A percentile compares a stretch with the other conserved stretches of the same genome.
Evolutionary conservation across 495 filamentous ascomycete genomes (phyloP).

Genomic region (Penicillium simplicissimum): DNA sequence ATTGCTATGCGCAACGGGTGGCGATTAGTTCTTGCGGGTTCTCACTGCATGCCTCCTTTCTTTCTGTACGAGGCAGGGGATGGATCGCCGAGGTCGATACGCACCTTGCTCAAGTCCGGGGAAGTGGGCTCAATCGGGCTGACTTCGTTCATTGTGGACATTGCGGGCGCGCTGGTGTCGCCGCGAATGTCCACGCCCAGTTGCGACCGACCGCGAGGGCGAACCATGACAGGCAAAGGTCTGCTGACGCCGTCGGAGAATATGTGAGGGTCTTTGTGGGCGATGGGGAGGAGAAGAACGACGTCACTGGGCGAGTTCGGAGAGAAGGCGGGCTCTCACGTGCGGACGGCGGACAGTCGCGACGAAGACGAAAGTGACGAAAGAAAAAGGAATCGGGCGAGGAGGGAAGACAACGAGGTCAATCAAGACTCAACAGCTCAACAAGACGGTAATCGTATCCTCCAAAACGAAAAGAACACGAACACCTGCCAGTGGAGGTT

Average conservation of each 20-base stretch:
- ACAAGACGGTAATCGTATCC: neutral
- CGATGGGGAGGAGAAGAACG: neutral
- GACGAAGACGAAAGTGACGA: neutral
- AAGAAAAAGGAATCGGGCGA: neutral
- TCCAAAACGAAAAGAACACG: neutral
- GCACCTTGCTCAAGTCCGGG: conserved; percentile 44
- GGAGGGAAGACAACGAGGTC: neutral
- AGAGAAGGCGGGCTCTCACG: conserved; percentile 9
- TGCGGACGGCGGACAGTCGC: neutral
- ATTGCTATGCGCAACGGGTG: conserved; percentile 21
- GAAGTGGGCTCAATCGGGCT: conserved; percentile 46
- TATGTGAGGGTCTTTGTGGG: neutral
- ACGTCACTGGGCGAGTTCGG: conserved; percentile 10
- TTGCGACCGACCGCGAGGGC: conserved; percentile 49
- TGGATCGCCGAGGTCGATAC: conserved; percentile 6
- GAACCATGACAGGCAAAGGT: conserved; percentile 37
- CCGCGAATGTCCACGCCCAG: conserved; percentile 54
- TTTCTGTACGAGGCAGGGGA: neutral
- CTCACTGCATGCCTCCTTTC: neutral
- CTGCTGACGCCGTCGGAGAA: neutral
- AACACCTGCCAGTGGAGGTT: neutral
- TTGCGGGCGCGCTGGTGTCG: conserved; percentile 53
- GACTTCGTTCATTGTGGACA: conserved; percentile 53
- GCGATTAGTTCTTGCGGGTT: conserved; percentile 2
- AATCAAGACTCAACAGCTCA: neutral